Evolutionary conservation across 1,139 yeast genomes (phyloP).

Genomic region (Blastobotrys apis): DNA sequence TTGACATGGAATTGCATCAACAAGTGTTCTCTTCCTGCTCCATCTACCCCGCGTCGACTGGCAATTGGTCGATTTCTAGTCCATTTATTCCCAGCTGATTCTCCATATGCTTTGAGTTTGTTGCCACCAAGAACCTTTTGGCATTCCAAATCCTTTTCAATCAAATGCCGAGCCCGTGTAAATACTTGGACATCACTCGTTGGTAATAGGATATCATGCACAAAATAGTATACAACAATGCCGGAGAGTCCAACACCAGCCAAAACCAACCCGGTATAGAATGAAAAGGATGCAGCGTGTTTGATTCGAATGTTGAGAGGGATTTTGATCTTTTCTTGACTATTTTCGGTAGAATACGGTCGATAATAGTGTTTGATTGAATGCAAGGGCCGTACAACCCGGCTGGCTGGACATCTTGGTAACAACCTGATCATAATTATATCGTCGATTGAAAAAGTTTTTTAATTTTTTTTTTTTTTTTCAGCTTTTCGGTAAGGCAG

Average conservation of each 20-base stretch:
- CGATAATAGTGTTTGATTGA: too few species aligned
- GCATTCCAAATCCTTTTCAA: slow-evolving; percentile 63
- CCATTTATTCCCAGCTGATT: slow-evolving; percentile 65
- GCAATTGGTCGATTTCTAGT: slow-evolving; percentile 80
- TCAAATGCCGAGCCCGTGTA: slow-evolving; percentile 74
- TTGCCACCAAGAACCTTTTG: slow-evolving; percentile 54
- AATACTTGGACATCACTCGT: slow-evolving; percentile 89
- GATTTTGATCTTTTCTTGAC: not conserved
- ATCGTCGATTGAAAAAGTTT: too few species aligned
- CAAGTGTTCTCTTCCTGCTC: slow-evolving; percentile 73
- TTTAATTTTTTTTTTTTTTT: too few species aligned
- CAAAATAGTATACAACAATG: slow-evolving; percentile 69
- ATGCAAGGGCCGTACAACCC: too few species aligned
- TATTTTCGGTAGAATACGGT: not conserved
- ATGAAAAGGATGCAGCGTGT: slow-evolving; percentile 42
- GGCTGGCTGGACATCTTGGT: not conserved
- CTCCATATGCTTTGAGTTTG: slow-evolving; percentile 81
- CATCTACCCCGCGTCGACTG: slow-evolving; percentile 48
- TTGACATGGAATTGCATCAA: slow-evolving; percentile 86
- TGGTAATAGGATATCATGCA: slow-evolving; percentile 76
- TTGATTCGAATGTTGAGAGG: slow-evolving; percentile 18
- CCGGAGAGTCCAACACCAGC: slow-evolving; percentile 56
- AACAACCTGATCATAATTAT: too few species aligned
- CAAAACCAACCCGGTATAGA: slow-evolving; percentile 48
- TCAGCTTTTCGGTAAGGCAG: too few species aligned